Percentiles rank a stretch among this genome's conserved stretches.
Evolutionary conservation across 495 filamentous ascomycete genomes (phyloP).

Genomic region (Aspergillus steynii): DNA sequence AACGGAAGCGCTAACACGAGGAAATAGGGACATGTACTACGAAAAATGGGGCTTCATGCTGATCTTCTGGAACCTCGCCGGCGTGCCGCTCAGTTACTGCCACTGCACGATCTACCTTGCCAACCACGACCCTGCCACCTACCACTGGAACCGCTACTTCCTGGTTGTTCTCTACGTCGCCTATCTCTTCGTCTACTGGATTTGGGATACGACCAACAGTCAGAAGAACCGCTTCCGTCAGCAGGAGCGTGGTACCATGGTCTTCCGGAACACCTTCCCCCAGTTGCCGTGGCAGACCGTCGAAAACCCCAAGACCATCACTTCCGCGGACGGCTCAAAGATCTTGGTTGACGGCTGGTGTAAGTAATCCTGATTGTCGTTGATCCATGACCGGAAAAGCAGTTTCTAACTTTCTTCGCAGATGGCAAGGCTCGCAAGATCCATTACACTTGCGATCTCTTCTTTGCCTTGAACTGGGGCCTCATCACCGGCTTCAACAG

Average conservation of each 20-base stretch:
- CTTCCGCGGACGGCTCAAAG: conserved; percentile 72
- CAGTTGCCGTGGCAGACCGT: conserved; percentile 87
- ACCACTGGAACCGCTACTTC: conserved; percentile 72
- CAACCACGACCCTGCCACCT: conserved; percentile 79
- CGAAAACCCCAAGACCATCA: conserved; percentile 84
- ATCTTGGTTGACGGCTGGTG: conserved; percentile 92
- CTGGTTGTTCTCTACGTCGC: conserved; percentile 63
- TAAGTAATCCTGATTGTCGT: conserved; percentile 34
- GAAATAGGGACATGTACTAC: conserved; percentile 86
- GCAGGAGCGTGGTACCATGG: conserved; percentile 70
- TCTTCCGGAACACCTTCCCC: conserved; percentile 83
- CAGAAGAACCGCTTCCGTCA: conserved; percentile 96
- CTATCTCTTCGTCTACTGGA: conserved; percentile 87
- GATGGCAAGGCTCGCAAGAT: conserved; percentile 89
- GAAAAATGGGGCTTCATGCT: conserved; percentile 99
- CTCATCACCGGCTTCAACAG: conserved; percentile 67
- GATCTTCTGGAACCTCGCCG: conserved; percentile 99
- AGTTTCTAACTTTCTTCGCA: conserved; percentile 19
- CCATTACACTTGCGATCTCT: conserved; percentile 90
- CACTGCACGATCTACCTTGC: conserved; percentile 95
- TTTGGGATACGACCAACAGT: conserved; percentile 88
- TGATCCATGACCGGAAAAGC: not conserved
- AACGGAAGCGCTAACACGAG: not conserved
- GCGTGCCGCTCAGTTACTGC: conserved; percentile 94
- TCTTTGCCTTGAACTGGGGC: conserved; percentile 68